Conservation (phyloP, 768 basidiomycete genomes). For the Russula virescens region DNA sequence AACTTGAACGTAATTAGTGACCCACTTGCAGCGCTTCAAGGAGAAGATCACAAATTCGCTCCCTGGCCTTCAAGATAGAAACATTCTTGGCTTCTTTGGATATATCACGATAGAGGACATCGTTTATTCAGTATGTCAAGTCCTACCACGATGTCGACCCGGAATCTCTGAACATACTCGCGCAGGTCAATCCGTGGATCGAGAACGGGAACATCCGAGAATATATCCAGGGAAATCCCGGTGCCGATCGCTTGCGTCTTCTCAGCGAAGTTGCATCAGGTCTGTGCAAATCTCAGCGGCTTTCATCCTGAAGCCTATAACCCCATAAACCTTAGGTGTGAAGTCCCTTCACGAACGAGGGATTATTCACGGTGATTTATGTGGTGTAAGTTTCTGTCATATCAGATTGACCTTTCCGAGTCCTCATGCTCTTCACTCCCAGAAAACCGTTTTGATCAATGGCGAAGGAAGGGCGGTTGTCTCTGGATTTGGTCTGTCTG, state of each 20-base stretch:
- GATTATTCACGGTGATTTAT: conserved; percentile 24
- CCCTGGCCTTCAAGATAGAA: conserved; percentile 34
- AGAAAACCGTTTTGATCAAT: conserved; percentile 44
- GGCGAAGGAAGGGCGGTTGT: conserved; percentile 36
- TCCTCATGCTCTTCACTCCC: background rate
- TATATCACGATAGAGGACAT: conserved; percentile 32
- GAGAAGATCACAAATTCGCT: conserved; percentile 41
- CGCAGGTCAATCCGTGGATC: conserved; percentile 44
- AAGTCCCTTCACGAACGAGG: conserved; percentile 20
- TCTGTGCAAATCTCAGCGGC: conserved; percentile 24
- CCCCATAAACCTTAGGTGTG: conserved; percentile 12
- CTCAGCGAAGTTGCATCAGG: conserved; percentile 37
- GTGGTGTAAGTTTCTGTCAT: conserved; percentile 21
- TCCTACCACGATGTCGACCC: background rate
- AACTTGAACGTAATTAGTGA: background rate
- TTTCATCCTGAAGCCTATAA: background rate
- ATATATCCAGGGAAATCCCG: conserved; percentile 33
- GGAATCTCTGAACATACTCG: background rate
- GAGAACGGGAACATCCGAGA: conserved; percentile 36
- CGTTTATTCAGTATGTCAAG: conserved; percentile 16
- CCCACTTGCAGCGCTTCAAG: conserved; percentile 36
- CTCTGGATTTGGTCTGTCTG: conserved; percentile 43
- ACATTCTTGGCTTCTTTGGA: conserved; percentile 37
- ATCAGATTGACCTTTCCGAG: background rate
- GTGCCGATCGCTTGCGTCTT: conserved; percentile 35